phyloP scores from a whole-genome alignment of 2,329 filamentous ascomycete genomes.

The Cercospora zeina region DNA sequence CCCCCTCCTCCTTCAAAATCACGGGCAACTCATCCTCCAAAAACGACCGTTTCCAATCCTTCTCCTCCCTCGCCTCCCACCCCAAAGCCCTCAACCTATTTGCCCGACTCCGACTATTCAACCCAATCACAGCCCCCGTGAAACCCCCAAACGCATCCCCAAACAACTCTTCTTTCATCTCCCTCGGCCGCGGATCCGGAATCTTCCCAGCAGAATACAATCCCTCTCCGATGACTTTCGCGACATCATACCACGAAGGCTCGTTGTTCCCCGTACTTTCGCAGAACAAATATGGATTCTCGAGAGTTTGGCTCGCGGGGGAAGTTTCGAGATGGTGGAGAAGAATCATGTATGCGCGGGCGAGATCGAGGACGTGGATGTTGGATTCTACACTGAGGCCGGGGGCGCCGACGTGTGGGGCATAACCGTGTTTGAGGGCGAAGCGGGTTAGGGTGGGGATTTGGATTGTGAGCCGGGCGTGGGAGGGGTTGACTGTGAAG shows the following conservation, averaged over 20 bases:
- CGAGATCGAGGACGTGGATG: conserved; percentile 53
- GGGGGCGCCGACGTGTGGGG: conserved; percentile 49
- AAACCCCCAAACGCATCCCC: conserved; percentile 45
- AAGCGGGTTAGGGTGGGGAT: conserved; percentile 52
- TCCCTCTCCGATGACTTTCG: conserved; percentile 43
- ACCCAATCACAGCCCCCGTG: conserved; percentile 44
- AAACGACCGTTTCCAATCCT: conserved; percentile 44
- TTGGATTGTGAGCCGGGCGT: conserved; percentile 51
- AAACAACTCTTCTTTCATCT: conserved; percentile 44
- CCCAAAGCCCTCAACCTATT: conserved; percentile 49
- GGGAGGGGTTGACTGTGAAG: conserved; percentile 35
- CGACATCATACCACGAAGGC: conserved; percentile 48
- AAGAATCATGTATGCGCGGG: conserved; percentile 48
- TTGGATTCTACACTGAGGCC: conserved; percentile 47
- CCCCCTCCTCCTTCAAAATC: conserved; percentile 37
- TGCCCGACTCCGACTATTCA: conserved; percentile 49
- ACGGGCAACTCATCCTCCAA: conserved; percentile 49
- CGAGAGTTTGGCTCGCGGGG: conserved; percentile 37
- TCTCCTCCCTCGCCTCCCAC: conserved; percentile 52
- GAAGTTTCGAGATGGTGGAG: conserved; percentile 49
- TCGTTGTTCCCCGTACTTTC: conserved; percentile 47
- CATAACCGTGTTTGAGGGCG: conserved; percentile 52
- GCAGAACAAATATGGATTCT: conserved; percentile 55
- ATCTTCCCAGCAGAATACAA: conserved; percentile 46
- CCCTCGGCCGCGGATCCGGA: conserved; percentile 40